Conservation (phyloP, 2,329 filamentous ascomycete genomes). For the Mollisia scopiformis region DNA sequence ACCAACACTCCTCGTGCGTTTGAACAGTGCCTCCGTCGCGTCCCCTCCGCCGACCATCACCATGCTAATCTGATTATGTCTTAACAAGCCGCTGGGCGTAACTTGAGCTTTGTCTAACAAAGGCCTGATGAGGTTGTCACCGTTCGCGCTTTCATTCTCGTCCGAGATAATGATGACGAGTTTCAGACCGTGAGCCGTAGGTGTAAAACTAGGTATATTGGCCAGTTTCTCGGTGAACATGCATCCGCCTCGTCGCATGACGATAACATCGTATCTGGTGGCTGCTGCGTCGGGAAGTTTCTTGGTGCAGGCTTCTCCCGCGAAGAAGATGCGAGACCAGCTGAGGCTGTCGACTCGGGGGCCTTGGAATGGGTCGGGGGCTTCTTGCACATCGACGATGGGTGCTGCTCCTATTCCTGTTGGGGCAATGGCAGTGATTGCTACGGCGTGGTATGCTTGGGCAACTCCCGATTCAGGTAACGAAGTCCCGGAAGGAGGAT, state of each 20-base stretch:
- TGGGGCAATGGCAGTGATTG: constrained; percentile 51
- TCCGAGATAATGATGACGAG: constrained; percentile 79
- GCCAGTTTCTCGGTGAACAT: constrained; percentile 81
- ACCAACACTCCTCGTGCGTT: constrained; percentile 67
- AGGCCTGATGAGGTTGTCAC: constrained; percentile 53
- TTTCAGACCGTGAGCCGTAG: constrained; percentile 65
- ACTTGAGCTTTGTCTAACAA: constrained; percentile 74
- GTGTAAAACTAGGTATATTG: constrained; percentile 80
- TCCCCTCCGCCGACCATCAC: constrained; percentile 79
- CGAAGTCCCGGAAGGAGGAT: constrained; percentile 48
- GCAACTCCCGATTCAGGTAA: constrained; percentile 38
- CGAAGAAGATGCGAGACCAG: constrained; percentile 74
- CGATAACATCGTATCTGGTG: constrained; percentile 71
- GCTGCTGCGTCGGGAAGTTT: constrained; percentile 54
- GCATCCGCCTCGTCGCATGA: constrained; percentile 82
- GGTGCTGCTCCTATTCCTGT: constrained; percentile 66
- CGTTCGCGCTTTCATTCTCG: constrained; percentile 33
- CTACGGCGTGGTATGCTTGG: constrained; percentile 33
- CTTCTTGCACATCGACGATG: constrained; percentile 60
- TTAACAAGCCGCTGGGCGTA: constrained; percentile 38
- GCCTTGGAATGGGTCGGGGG: constrained; percentile 39
- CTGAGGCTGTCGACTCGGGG: constrained; percentile 49
- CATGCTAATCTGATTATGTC: constrained; percentile 72
- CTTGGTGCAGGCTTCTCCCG: constrained; percentile 64
- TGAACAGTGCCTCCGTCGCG: constrained; percentile 65